Evolutionary conservation across 129 eudicot species (phyloP).

Genomic region (Ambrosia artemisiifolia): DNA sequence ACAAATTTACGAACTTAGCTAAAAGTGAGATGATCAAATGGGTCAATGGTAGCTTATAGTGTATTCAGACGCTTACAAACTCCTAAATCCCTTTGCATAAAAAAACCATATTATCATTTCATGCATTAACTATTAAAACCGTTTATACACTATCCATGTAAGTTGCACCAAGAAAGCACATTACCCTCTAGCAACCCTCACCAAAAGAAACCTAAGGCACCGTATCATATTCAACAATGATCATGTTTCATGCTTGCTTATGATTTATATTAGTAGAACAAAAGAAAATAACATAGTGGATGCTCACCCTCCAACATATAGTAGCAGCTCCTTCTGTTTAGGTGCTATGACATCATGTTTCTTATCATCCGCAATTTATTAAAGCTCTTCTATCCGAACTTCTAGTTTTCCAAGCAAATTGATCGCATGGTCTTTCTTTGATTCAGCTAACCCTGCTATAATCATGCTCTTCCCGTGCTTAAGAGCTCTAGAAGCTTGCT

Average conservation of each 20-base stretch:
- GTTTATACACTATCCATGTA: neutral
- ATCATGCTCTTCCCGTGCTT: constrained; percentile 80
- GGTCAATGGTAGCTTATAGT: neutral
- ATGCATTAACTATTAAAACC: neutral
- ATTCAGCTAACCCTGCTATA: constrained; percentile 80
- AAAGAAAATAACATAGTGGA: neutral
- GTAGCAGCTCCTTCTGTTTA: constrained; percentile 86
- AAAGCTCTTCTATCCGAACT: constrained; percentile 80
- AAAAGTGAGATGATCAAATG: neutral
- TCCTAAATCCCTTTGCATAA: neutral
- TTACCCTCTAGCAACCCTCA: neutral
- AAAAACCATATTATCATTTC: too few relatives aligned
- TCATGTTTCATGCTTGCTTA: constrained; percentile 9
- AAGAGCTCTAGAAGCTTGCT: constrained; percentile 86
- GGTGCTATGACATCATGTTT: constrained; percentile 72
- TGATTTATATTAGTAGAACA: neutral
- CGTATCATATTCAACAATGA: neutral
- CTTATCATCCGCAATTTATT: constrained; percentile 72
- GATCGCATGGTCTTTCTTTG: constrained; percentile 80
- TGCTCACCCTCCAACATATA: constrained; percentile 91
- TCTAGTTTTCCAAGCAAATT: constrained; percentile 83
- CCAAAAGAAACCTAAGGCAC: too few relatives aligned
- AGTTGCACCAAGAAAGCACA: neutral
- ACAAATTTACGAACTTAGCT: neutral
- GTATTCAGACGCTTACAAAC: constrained; percentile 7